phyloP scores from a whole-genome alignment of 2,329 filamentous ascomycete genomes.

The Apiospora sp. region DNA sequence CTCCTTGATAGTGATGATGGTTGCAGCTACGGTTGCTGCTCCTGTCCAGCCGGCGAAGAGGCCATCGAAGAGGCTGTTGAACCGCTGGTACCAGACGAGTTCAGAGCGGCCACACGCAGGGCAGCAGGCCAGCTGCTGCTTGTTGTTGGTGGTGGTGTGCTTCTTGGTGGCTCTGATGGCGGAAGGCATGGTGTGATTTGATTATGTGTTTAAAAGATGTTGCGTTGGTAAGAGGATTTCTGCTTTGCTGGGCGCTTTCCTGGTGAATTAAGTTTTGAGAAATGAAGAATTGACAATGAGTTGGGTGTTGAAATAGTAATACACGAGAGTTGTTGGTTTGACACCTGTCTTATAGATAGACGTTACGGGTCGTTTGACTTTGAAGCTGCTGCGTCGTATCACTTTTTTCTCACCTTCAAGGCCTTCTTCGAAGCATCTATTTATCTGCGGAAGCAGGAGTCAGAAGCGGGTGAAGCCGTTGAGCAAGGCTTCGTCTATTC shows the following conservation, averaged over 20 bases:
- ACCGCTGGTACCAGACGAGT: constrained; percentile 12
- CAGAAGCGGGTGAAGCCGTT: not conserved
- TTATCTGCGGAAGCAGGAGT: not conserved
- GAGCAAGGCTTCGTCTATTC: not conserved
- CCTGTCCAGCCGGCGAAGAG: constrained; percentile 5
- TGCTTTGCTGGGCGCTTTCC: not conserved
- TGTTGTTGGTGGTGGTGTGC: not conserved
- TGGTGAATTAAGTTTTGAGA: not conserved
- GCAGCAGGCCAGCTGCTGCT: constrained; percentile 18
- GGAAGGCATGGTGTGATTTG: not conserved
- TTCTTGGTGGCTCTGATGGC: not conserved
- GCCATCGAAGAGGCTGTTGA: constrained; percentile 20
- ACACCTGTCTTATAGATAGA: constrained; percentile 10
- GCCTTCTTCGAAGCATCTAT: not conserved
- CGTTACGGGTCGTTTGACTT: constrained; percentile 1
- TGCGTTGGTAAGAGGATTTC: not conserved
- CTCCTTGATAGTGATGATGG: not conserved
- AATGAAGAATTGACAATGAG: not conserved
- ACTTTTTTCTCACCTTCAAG: not conserved
- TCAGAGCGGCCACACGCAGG: constrained; percentile 10
- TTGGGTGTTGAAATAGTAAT: constrained; percentile 7
- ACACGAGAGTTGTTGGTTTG: not conserved
- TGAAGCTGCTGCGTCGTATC: not conserved
- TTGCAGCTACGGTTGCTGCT: not conserved
- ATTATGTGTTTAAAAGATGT: not conserved